Evolutionary conservation across 1,284 basidiomycete species (phyloP), one percentile per base, ranked within the genome.

Genomic region (Termitomyces sp.): DNA sequence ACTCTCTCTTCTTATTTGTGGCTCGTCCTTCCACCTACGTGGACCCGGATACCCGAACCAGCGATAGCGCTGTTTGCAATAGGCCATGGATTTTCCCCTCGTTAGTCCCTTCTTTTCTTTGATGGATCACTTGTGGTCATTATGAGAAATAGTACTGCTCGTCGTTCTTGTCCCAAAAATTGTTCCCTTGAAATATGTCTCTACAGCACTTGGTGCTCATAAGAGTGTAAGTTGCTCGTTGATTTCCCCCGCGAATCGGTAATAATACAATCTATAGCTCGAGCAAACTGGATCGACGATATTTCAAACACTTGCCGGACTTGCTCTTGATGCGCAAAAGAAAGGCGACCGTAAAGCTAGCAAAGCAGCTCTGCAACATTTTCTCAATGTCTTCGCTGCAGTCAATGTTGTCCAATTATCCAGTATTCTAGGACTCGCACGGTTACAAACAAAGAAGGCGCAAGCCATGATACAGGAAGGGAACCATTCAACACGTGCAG

Each of bases 121-220:
- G 10, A 13, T 26, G 15, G 3, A 19, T 28, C n/a, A n/a, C 15
- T 30, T 31, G 9, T 15, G 34, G 13, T 45, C 31, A 47, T 30
- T 24, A 24, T 30, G 28, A 24, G 19, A 17, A 28, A 43, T 13
- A 83, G 86, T 91, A 24, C 72, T 92, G 13, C 74, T 91, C 13
- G 88, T 89, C 10, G 76, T 91, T 19, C 74, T 92, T 44, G 88
- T 91, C 0, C 88, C 89, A 2, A 80, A 79, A 48, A 80, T 92
- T 45, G 85, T 92, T 0, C 80, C 83, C 1, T 63, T 78, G 15
- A 85, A 84, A 62, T 88, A 88, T 65, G 81, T 92, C 38, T 86
- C 88, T 2, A 90, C 89, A 1, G 88, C 88, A 1, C 74, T 92
- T 0, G 89, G 88, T 1, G 82, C 85, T 9, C 89, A 92, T 64